A percentile compares a stretch with the other conserved stretches of the same genome.
phyloP scores from a whole-genome alignment of 2,329 filamentous ascomycete species.

The Elsinoe perseae region DNA sequence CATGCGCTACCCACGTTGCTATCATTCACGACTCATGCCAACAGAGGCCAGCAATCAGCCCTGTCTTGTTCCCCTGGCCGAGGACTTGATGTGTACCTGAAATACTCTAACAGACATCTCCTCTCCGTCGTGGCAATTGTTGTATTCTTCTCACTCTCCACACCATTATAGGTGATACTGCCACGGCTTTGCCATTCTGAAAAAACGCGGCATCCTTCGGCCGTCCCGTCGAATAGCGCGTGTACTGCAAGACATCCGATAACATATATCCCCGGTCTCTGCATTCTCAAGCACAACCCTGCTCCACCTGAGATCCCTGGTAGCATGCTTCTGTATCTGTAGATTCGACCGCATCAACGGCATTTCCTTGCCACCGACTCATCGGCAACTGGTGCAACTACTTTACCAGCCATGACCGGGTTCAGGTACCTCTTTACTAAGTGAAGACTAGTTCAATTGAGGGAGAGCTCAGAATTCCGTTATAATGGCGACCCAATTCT shows the following conservation, averaged over 20 bases:
- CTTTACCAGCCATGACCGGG: background rate
- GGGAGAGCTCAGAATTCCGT: no score
- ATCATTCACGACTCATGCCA: constrained; percentile 12
- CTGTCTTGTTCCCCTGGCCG: background rate
- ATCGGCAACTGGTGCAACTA: background rate
- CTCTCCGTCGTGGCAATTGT: background rate
- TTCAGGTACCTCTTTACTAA: constrained; percentile 7
- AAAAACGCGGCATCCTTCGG: constrained; percentile 1
- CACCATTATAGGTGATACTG: background rate
- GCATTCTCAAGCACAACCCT: background rate
- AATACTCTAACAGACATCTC: background rate
- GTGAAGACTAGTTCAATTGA: background rate
- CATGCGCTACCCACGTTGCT: constrained; percentile 11
- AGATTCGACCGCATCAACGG: background rate
- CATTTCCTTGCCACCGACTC: background rate
- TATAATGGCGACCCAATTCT: constrained; percentile 12
- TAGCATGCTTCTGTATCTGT: background rate
- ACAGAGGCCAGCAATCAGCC: background rate
- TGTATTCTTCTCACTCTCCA: background rate
- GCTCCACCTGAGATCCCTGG: background rate
- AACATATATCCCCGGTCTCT: background rate
- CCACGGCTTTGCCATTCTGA: background rate
- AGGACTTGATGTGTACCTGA: constrained; percentile 2
- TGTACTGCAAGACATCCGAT: background rate
- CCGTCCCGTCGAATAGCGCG: background rate